Evolutionary conservation across 495 filamentous ascomycete species (phyloP), one percentile per base, ranked within the genome.

Genomic region (Hypoxylon trugodes): DNA sequence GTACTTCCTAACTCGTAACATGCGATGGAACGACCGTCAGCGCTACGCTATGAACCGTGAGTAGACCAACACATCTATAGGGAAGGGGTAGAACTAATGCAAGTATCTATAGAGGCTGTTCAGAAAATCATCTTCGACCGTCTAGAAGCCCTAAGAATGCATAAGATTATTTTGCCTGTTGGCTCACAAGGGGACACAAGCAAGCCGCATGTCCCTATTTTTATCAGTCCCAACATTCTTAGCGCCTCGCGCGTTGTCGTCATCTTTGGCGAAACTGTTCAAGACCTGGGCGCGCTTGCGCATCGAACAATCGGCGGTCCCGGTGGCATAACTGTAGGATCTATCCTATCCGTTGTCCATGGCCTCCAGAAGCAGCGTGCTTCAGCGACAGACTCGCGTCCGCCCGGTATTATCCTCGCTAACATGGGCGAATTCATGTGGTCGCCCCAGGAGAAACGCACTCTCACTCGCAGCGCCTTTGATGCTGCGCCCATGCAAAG

Each of bases 201-300:
- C 2, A 71, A 82, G 3, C 84, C 88, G 1, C 84, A 90, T 62
- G 76, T 92, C 24, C 84, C 86, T 0, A 91, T 98, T 70, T 79
- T 90, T 68, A 69, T 85, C 38, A 85, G 86, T 10, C 13, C 71
- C 28, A 79, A 89, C 48, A 69, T 96, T 6, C 59, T 72, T 28
- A 69, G 63, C n/a, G 85, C 82, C 22, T 81, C 81, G 15, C 86
- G 90, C 9, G 76, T 96, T 7, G 75, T 96, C n/a, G 72, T 96
- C 49, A 77, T 95, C 50, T 82, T 96, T 61, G 89, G 89, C 56
- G 88, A 94, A 56, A 69, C 80, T 1, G 61, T 52, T 8, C 89
- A 96, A 66, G 87, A 94, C 48, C 78, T 95, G 2, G 91, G 90
- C 2, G 77, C 93, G 46, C 85, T 91, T 64, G 83, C 91, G 4